Evolutionary conservation across 2,329 filamentous ascomycete genomes (phyloP), one percentile per base, ranked within the genome.

Genomic region (Lachnum nothofagi): DNA sequence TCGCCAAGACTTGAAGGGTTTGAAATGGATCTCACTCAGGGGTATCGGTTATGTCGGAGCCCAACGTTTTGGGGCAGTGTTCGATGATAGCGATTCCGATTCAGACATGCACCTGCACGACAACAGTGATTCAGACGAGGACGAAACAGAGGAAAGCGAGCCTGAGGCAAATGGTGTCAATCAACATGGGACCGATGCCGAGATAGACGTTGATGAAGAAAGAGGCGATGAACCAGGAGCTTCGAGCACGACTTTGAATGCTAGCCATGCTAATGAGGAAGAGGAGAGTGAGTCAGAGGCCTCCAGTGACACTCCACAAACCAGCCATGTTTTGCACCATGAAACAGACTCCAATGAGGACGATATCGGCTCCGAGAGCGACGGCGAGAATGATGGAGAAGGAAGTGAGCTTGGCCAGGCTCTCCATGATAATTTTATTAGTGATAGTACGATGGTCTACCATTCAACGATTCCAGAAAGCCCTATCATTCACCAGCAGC

Each of bases 21-120:
- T 86, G 14, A 76, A 83, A 39, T 83, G 79, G 72, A 72, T 85
- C 24, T 80, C 79, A 56, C 65, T 86, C n/a, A 70, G 78, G 29
- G 68, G 78, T 5, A 79, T 84, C 41, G 77, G 79, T 31, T 85
- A 85, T 58, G 74, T 73, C 25, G 48, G 44, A 23, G 38, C 48
- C n/a, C 14, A 27, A 34, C 24, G 29, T 46, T 16, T 23, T 42
- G 27, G 42, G 12, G n/a, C 40, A 2, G 69, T 67, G 29, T 69
- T 76, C 44, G 79, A 78, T 50, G 75, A 80, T 51, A 69, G 71
- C 22, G 66, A 70, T 43, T 68, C 65, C 58, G 66, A 68, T 14
- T 60, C 67, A 2, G 74, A 72, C 2, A 70, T 72, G 22, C 75
- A 77, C 55, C 67, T 78, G 25, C 2, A 71, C 69, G 7, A 72